Base-by-base conservation (phyloP, 345 rosid genomes). In the Microthlaspi erraticum region DNA sequence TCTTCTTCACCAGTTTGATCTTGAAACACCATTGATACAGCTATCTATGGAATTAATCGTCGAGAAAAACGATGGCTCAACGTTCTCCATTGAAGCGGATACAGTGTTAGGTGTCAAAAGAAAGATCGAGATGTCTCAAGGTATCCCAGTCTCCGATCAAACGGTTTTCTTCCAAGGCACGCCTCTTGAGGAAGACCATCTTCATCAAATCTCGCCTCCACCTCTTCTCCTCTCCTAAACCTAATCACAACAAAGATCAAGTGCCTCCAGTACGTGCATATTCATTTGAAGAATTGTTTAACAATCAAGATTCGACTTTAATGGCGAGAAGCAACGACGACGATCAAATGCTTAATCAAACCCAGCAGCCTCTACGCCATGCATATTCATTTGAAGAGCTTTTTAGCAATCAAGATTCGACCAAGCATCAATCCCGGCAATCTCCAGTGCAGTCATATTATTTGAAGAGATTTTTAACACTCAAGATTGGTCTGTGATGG, bases 41-140 rank as follows among this genome's bases (percentile, higher is more conserved):
- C 2, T 8, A 91, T 89, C 2, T 8, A 91, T 89, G 93, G 81
- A 84, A 59, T 82, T 91, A 23, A 64, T 79, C 78, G 83, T 93
- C 42, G 90, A 86, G 17, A 68, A 81, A 20, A 76, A 63, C 14
- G 55, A 37, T 60, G 86, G 90, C 34, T 54, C 43, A 51, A 70
- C 80, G 14, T 88, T 88, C 79, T 39, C 80, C 59, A 83, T 89
- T 51, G 90, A 88, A 81, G 57, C 91, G 29, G 81, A 83, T 42
- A 83, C 89, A 1, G 79, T 93, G 36, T 74, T 80, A 0, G 83
- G 76, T 41, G 85, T 91, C 81, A 91, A 91, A 74, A 79, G 81
- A 45, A 86, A 87, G 71, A 78, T 93, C 13, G 78, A 82, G 7
- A 86, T 80, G 62, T 82, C 76, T 82, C 88, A 81, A 13, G 69